Conservation (phyloP, 2,329 filamentous ascomycete genomes). For the Exserohilum rostratum region DNA sequence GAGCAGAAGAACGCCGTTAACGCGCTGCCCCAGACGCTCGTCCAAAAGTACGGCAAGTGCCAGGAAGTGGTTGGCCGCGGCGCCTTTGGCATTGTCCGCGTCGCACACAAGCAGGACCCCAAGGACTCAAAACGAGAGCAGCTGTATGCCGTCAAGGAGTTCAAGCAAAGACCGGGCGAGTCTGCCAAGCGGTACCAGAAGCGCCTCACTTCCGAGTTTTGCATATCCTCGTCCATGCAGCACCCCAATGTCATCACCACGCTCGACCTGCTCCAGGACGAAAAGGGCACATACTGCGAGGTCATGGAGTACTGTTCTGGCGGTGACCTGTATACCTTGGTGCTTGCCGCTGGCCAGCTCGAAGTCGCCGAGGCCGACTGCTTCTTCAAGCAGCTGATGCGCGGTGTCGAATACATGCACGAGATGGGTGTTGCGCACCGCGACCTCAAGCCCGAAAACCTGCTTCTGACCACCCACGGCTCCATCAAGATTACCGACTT, state of each 20-base stretch:
- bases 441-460: constrained; percentile 95
- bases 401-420: constrained; percentile 97
- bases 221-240: constrained; percentile 93
- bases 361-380: constrained; percentile 94
- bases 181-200: constrained; percentile 98
- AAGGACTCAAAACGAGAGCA: constrained; percentile 79
- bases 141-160: constrained; percentile 97
- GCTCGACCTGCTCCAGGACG: constrained; percentile 89
- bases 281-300: constrained; percentile 97
- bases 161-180: constrained; percentile 90
- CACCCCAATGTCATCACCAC: constrained; percentile 99
- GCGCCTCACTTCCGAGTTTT: constrained; percentile 94
- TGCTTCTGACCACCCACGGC: constrained; percentile 89
- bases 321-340: constrained; percentile 91
- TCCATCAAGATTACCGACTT: constrained; percentile 98
- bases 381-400: constrained; percentile 99
- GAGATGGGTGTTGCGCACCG: constrained; percentile 99
- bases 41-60: constrained; percentile 98
- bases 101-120: constrained; percentile 92
- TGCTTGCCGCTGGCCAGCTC: constrained; percentile 88
- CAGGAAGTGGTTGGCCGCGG: constrained; percentile 96
- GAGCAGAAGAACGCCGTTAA: constrained; percentile 79
- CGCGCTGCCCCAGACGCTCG: constrained; percentile 77
- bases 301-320: constrained; percentile 99
- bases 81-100: constrained; percentile 95